Conservation (phyloP, 768 basidiomycete genomes). For the Amanita pseudoporphyria region DNA sequence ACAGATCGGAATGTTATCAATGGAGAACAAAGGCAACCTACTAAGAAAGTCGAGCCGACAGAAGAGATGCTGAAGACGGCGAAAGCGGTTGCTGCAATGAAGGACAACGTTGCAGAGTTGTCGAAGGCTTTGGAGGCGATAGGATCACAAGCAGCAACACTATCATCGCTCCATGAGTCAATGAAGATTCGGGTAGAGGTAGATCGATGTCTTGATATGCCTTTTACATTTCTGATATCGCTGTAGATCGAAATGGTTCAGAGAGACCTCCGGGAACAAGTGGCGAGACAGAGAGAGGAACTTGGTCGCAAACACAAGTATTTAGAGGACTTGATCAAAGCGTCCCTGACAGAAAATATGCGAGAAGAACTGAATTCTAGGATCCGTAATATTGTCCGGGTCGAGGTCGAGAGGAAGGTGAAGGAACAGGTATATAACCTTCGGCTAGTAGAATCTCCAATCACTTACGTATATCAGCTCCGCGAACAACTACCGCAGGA, state of each 20-base stretch:
- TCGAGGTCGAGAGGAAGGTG: constrained; percentile 32
- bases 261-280: constrained; percentile 27
- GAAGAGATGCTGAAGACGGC: not conserved
- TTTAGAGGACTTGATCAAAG: constrained; percentile 31
- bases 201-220: constrained; percentile 11
- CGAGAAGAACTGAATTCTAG: constrained; percentile 24
- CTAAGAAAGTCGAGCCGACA: not conserved
- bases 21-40: not conserved
- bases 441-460: not conserved
- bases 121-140: constrained; percentile 35
- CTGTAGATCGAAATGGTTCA: constrained; percentile 32
- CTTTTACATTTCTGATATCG: not conserved
- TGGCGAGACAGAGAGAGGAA: constrained; percentile 26
- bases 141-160: constrained; percentile 32
- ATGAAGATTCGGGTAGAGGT: constrained; percentile 37
- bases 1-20: not conserved
- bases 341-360: constrained; percentile 30
- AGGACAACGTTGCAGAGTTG: not conserved
- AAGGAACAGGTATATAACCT: not conserved
- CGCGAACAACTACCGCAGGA: not conserved
- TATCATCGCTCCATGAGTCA: constrained; percentile 34
- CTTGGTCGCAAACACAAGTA: constrained; percentile 24
- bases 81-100: not conserved
- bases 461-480: not conserved
- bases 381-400: constrained; percentile 25